Evolutionary conservation across 768 basidiomycete genomes (phyloP), one percentile per base, ranked within the genome.

Genomic region (Mrakia frigida): DNA sequence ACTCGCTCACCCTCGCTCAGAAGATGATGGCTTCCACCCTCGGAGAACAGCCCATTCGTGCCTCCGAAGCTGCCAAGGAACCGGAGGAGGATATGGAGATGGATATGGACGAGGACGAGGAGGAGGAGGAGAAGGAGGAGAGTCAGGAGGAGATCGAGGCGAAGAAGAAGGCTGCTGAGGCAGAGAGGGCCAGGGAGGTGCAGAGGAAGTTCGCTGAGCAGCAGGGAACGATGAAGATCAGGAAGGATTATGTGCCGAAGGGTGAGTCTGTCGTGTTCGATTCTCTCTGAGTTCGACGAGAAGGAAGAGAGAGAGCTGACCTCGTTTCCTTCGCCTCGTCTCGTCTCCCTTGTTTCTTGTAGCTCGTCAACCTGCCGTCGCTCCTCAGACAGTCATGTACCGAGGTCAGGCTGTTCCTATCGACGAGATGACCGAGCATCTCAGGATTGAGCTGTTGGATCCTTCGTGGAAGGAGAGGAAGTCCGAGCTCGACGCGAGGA

Each of bases 21-120:
- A 98, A 97, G 86, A 88, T 94, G 79, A 97, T 97, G 95, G 93
- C 94, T 2, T 91, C 93, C 3, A 94, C 96, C 92, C 90, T 98
- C 81, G 96, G 94, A 92, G 68, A 72, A 41, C 59, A 74, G 33
- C 92, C 0, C 92, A 37, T 65, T 25, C 53, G 39, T 11, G 33
- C 53, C 11, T 53, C 60, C 25, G 78, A 74, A 0, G 39, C 25
- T 10, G 56, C 65, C 9, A 70, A 33, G 46, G 69, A 78, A n/a
- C 46, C 33, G 0, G 60, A 35, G n/a, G 52, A 87, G 63, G 91
- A 70, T 23, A 28, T 60, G 69, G 89, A 89, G n/a, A 85, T 84
- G 65, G 87, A 87, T 80, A 92, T 93, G 89, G 91, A 93, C 81
- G 82, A 81, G 53, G 90, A 92, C 81, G 91, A 91, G 53, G 92